A percentile compares a stretch with the other conserved stretches of the same genome.
Conservation (phyloP, 805 yeast species). For the Cyberlindnera sargentensis region DNA sequence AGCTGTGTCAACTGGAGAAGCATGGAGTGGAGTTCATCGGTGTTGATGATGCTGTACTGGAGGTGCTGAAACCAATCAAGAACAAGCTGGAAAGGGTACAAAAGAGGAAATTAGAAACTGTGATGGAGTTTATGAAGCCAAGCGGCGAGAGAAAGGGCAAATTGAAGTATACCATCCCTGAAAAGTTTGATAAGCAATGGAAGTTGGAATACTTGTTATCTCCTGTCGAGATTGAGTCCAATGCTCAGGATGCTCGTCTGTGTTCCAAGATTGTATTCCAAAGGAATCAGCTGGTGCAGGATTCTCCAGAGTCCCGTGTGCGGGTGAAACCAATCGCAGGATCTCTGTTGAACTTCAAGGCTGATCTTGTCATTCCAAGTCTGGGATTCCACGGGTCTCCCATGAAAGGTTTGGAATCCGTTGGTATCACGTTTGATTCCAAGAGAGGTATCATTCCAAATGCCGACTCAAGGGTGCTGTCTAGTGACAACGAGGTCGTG, state of each 20-base stretch:
- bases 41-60: slow-evolving; percentile 32
- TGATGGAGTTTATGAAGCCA: slow-evolving; percentile 43
- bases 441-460: slow-evolving; percentile 40
- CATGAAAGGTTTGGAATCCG: slow-evolving; percentile 42
- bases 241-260: slow-evolving; percentile 27
- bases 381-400: slow-evolving; percentile 77
- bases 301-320: slow-evolving; percentile 22
- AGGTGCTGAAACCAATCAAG: slow-evolving; percentile 44
- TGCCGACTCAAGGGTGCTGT: slow-evolving; percentile 36
- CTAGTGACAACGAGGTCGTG: slow-evolving; percentile 17
- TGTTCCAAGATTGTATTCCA: slow-evolving; percentile 38
- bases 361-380: slow-evolving; percentile 70
- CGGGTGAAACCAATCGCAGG: slow-evolving; percentile 21
- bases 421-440: slow-evolving; percentile 42
- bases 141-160: slow-evolving; percentile 18
- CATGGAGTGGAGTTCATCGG: slow-evolving; percentile 43
- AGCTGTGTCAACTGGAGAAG: slow-evolving; percentile 55
- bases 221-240: slow-evolving; percentile 46
- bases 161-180: slow-evolving; percentile 16
- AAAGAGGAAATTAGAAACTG: slow-evolving; percentile 59
- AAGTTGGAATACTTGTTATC: slow-evolving; percentile 58
- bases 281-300: slow-evolving; percentile 38
- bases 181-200: slow-evolving; percentile 37
- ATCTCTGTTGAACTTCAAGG: slow-evolving; percentile 26
- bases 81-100: slow-evolving; percentile 45